Conservation (phyloP, 208 protist species). For the Acanthamoeba lenticulata region DNA sequence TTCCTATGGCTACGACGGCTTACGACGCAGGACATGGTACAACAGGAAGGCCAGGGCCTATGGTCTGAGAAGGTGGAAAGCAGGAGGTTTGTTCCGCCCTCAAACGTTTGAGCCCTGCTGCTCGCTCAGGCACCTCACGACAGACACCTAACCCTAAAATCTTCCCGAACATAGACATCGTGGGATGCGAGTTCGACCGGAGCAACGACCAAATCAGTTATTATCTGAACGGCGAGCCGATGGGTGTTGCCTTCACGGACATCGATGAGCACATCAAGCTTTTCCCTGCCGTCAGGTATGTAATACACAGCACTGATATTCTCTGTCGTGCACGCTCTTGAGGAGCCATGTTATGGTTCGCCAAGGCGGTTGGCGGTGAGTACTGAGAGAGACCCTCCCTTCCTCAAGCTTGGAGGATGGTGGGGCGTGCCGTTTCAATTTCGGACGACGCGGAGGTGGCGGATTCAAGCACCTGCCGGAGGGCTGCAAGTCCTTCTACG, state of each 20-base stretch:
- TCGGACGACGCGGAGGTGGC: neutral
- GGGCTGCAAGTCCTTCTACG: conserved; percentile 2
- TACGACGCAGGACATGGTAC: neutral
- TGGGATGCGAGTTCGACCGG: neutral
- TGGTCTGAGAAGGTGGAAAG: neutral
- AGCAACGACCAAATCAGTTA: conserved; percentile 21
- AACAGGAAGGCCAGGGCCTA: neutral
- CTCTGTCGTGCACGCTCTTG: neutral
- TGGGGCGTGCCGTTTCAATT: neutral
- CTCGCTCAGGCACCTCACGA: neutral
- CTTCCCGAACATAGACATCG: neutral
- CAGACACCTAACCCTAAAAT: neutral
- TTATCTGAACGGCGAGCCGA: neutral
- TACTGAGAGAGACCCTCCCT: neutral
- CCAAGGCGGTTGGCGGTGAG: too few species aligned
- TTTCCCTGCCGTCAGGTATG: neutral
- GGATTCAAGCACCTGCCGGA: neutral
- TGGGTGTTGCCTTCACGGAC: neutral
- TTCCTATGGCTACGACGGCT: neutral
- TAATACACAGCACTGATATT: neutral
- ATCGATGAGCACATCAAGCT: neutral
- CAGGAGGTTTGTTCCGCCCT: neutral
- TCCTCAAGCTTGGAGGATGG: neutral
- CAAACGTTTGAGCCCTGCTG: neutral
- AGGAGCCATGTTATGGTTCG: too few species aligned